These are phyloP conservation scores for Suillus luteus DNA, from an alignment of 768 basidiomycete genomes.

Conservation along the genomic window DNA sequence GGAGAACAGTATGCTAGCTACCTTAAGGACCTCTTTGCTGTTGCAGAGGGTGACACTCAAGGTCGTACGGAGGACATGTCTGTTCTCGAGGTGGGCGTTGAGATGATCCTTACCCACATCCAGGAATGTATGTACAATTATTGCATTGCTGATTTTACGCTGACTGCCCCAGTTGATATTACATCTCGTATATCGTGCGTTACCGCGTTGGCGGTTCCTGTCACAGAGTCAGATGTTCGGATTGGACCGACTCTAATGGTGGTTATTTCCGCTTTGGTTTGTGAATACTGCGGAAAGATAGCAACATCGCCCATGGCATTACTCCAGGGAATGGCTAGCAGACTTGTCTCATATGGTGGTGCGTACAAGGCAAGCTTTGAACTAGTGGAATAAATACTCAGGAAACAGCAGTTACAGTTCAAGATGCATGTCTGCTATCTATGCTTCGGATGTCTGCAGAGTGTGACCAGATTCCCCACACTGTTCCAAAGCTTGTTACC, in stretches of 20 bases:
- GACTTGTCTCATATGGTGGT: slow-evolving; percentile 47
- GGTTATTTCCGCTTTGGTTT: slow-evolving; percentile 67
- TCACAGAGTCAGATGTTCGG: slow-evolving; percentile 40
- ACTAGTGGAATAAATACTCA: slow-evolving; percentile 5
- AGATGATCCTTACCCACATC: slow-evolving; percentile 52
- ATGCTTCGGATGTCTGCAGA: slow-evolving; percentile 69
- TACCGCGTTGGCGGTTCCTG: slow-evolving; percentile 45
- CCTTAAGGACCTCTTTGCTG: slow-evolving; percentile 43
- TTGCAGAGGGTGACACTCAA: slow-evolving; percentile 37
- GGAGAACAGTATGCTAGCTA: slow-evolving; percentile 60
- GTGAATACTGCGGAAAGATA: slow-evolving; percentile 56
- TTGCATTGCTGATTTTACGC: not conserved
- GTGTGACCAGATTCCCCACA: slow-evolving; percentile 53
- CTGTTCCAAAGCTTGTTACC: slow-evolving; percentile 45
- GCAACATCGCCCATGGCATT: slow-evolving; percentile 52
- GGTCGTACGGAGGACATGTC: slow-evolving; percentile 32
- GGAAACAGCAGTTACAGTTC: slow-evolving; percentile 55
- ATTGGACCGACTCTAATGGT: slow-evolving; percentile 64
- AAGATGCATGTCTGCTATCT: slow-evolving; percentile 70
- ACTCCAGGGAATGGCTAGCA: slow-evolving; percentile 45
- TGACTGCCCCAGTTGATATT: slow-evolving; percentile 34
- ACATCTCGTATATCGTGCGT: slow-evolving; percentile 46
- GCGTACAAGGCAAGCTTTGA: slow-evolving; percentile 29
- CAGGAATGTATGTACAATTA: slow-evolving; percentile 46
- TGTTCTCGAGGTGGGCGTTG: slow-evolving; percentile 60